Evolutionary conservation across 2,329 filamentous ascomycete genomes (phyloP).

Genomic region (Canariomyces notabilis): DNA sequence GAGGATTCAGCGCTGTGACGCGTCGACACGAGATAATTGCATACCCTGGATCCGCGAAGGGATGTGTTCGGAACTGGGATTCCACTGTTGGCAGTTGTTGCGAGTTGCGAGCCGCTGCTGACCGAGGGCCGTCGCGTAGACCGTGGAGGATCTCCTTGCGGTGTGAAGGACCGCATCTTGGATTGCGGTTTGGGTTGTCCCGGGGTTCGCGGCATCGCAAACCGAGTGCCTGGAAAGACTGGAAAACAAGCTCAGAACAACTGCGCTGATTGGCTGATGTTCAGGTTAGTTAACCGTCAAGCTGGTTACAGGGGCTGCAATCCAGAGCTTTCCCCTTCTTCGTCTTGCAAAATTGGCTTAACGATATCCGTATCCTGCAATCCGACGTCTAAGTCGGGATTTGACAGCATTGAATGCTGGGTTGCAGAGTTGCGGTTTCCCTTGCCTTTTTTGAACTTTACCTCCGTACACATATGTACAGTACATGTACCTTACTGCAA

Average conservation of each 20-base stretch:
- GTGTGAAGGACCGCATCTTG: slow-evolving; percentile 24
- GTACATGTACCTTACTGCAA: too few relatives aligned
- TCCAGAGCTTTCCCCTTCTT: neutral
- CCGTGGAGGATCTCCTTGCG: slow-evolving; percentile 27
- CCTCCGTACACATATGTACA: too few relatives aligned
- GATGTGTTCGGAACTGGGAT: slow-evolving; percentile 26
- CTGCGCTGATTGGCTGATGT: slow-evolving; percentile 11
- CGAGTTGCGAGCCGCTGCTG: slow-evolving; percentile 24
- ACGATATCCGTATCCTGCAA: too few relatives aligned
- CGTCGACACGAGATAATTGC: too few relatives aligned
- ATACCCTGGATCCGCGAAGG: slow-evolving; percentile 29
- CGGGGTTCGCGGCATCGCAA: slow-evolving; percentile 15
- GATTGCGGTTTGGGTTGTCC: slow-evolving; percentile 13
- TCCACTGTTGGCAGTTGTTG: slow-evolving; percentile 24
- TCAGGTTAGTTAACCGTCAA: too few relatives aligned
- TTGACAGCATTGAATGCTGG: too few relatives aligned
- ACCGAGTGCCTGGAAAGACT: slow-evolving; percentile 12
- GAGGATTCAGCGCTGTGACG: neutral
- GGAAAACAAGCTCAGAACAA: neutral
- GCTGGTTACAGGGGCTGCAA: too few relatives aligned
- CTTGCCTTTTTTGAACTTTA: too few relatives aligned
- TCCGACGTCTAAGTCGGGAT: too few relatives aligned
- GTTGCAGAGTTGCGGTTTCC: too few relatives aligned
- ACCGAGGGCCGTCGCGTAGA: slow-evolving; percentile 23
- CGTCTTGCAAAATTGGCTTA: too few relatives aligned